A percentile compares a stretch with the other conserved stretches of the same genome.
phyloP scores from a whole-genome alignment of 768 basidiomycete genomes.

The Cystobasidium ongulense region DNA sequence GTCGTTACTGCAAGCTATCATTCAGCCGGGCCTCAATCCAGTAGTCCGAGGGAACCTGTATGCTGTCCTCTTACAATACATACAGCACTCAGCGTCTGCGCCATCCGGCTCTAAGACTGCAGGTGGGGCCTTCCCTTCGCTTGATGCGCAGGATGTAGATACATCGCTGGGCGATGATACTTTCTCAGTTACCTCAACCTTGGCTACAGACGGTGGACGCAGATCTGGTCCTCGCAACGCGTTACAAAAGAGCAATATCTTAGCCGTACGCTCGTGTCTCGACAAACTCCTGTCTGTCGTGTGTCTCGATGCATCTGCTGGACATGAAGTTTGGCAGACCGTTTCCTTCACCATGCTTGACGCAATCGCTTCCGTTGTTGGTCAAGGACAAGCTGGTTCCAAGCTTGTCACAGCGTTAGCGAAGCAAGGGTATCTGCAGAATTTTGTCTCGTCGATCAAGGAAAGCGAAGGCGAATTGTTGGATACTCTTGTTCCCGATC shows the following conservation, averaged over 20 bases:
- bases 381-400: constrained; percentile 47
- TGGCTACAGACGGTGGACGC: constrained; percentile 45
- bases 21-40: constrained; percentile 69
- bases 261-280: constrained; percentile 58
- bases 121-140: neutral
- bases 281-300: constrained; percentile 67
- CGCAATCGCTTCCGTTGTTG: constrained; percentile 63
- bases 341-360: constrained; percentile 86
- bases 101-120: neutral
- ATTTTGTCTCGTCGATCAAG: constrained; percentile 74
- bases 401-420: constrained; percentile 61
- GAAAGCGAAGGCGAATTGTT: constrained; percentile 69
- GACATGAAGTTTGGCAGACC: constrained; percentile 93
- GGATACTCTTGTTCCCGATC: constrained; percentile 74
- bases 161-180: constrained; percentile 36
- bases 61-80: constrained; percentile 77
- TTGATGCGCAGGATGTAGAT: constrained; percentile 23
- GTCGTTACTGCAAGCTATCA: constrained; percentile 63
- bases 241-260: constrained; percentile 58
- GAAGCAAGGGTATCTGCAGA: constrained; percentile 67
- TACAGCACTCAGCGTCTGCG: constrained; percentile 52
- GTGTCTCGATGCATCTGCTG: constrained; percentile 86
- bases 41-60: constrained; percentile 91
- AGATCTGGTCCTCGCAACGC: constrained; percentile 42
- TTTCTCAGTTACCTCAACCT: constrained; percentile 39